Percentiles rank a stretch among this genome's conserved stretches.
These are phyloP conservation scores for Pezicula neosporulosa DNA, from an alignment of 2,329 filamentous ascomycete genomes.

Conservation along the genomic window DNA sequence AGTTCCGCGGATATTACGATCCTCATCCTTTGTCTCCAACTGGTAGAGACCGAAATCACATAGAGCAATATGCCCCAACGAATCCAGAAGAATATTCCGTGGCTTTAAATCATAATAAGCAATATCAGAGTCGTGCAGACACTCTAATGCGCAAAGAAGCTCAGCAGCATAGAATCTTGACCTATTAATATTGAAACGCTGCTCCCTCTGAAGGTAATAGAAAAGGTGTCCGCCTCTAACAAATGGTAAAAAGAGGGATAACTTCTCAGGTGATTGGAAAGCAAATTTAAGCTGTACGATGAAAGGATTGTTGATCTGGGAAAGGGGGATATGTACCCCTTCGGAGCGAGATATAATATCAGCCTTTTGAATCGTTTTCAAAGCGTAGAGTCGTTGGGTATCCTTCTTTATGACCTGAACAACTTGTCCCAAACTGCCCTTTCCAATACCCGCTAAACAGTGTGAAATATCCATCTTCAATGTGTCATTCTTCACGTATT, in stretches of 20 bases:
- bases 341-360: constrained; percentile 98
- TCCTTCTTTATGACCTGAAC: constrained; percentile 99
- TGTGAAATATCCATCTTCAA: constrained; percentile 96
- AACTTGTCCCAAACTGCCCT: constrained; percentile 98
- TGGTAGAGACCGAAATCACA: constrained; percentile 99
- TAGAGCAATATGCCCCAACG: constrained; percentile 94
- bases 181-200: constrained; percentile 95
- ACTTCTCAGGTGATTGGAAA: constrained; percentile 97
- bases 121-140: constrained; percentile 95
- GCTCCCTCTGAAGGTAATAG: constrained; percentile 94
- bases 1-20: constrained; percentile 95
- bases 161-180: constrained; percentile 97
- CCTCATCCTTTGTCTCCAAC: constrained; percentile 98
- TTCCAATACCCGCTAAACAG: constrained; percentile 93
- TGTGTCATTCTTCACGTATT: constrained; percentile 90
- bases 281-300: constrained; percentile 99
- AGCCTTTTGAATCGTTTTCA: constrained; percentile 99
- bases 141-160: constrained; percentile 90
- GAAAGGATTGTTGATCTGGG: constrained; percentile 99
- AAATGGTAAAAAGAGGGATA: constrained; percentile 94
- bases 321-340: constrained; percentile 92
- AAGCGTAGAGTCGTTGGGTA: constrained; percentile 93
- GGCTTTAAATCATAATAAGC: constrained; percentile 98
- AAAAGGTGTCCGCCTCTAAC: constrained; percentile 98
- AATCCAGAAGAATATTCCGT: constrained; percentile 90